Base-by-base conservation (phyloP, 2,329 filamentous ascomycete species). In the Scedosporium apiospermum region DNA sequence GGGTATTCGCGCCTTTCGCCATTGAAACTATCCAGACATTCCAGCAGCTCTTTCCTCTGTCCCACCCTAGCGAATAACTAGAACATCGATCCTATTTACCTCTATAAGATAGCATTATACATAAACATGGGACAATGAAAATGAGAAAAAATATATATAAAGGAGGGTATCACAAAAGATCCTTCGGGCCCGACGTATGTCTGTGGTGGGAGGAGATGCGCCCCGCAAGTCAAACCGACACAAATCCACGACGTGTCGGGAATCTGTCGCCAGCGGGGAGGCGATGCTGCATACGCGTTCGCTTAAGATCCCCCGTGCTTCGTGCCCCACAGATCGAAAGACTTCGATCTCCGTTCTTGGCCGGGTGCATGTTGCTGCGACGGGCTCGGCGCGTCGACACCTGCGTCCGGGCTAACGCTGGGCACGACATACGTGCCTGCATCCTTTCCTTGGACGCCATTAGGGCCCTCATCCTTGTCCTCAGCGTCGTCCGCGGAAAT, bases 291-390 rank as follows among this genome's bases (percentile, higher is more conserved):
- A n/a, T 44, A 4, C n/a, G 18, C 30, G 14, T 23, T 18, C 23
- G n/a, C 18, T 26, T 44, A 16, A 10, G 41, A 34, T 26, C n/a
- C 18, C 14, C 21, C 60, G 34, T 61, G 46, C 46, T 42, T 61
- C 4, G 46, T 42, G 27, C 60, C 60, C 60, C 60, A 61, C 30
- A 61, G 49, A 23, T 66, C 65, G 62, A 66, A 61, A 10, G 63
- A 62, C 61, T 63, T 61, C 12, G 55, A 62, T 57, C 57, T 42
- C 21, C 38, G 30, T 42, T 42, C 38, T 59, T n/a, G 57, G 51
- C 51, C 51, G 51, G 51, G n/a, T 30, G 51, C 51, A 55, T 27
- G 51, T n/a, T 55, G 51, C 51, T 55, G 51, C 23, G 51, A 18
- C 51, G 23, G 51, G 18, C 23, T 55, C 23, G 51, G 51, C 51